A percentile compares a stretch with the other conserved stretches of the same genome.
Conservation (phyloP, 257 asterid genomes). For the Gentiana dahurica region DNA sequence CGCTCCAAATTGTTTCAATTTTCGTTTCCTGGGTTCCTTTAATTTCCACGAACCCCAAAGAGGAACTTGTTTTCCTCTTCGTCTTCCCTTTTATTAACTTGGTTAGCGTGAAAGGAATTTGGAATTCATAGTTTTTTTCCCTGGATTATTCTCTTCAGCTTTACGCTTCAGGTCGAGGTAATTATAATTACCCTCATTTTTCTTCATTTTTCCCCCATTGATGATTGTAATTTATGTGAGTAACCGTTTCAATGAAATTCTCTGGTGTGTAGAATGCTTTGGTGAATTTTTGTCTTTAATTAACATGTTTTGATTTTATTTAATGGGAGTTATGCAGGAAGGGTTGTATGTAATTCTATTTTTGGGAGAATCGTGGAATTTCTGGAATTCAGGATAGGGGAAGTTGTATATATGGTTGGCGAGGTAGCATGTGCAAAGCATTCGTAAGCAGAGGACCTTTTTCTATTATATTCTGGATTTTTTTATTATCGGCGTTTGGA, state of each 20-base stretch:
- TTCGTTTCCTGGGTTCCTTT: slow-evolving; percentile 13
- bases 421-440: slow-evolving; percentile 8
- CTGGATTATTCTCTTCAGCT: slow-evolving; percentile 7
- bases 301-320: not conserved
- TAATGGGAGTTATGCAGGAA: slow-evolving; percentile 10
- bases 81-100: too few species aligned
- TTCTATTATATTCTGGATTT: not conserved
- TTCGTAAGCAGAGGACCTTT: not conserved
- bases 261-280: not conserved
- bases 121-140: not conserved
- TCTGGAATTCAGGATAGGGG: slow-evolving; percentile 8
- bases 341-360: not conserved
- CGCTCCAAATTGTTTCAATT: slow-evolving; percentile 7
- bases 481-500: not conserved
- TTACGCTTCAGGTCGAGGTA: slow-evolving; percentile 6
- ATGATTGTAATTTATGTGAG: slow-evolving; percentile 6
- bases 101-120: too few species aligned
- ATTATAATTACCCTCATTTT: not conserved
- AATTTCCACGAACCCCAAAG: not conserved
- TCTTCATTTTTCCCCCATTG: slow-evolving; percentile 4
- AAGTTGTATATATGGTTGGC: slow-evolving; percentile 2
- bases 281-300: not conserved
- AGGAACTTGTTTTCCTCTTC: too few species aligned
- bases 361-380: not conserved
- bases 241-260: slow-evolving; percentile 6